Evolutionary conservation across 1,139 yeast species (phyloP), one percentile per base, ranked within the genome.

Genomic region (Nakaseomyces glabratus): DNA sequence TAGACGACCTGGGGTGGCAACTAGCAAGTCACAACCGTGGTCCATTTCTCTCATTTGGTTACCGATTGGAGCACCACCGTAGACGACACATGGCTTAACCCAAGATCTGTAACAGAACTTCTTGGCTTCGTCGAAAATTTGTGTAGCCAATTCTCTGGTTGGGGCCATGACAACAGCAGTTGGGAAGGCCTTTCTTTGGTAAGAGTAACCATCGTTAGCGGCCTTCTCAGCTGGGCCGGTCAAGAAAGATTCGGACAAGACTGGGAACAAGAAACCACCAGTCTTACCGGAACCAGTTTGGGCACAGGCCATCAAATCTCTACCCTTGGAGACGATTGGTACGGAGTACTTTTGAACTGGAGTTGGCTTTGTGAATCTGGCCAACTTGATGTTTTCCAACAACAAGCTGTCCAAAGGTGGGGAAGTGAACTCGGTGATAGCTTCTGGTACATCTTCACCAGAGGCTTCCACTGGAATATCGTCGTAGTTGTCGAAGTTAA

Each of bases 251-350:
- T 88, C 90, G 32, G 95, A 82, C 52, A 90, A 73, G 41, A 93
- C 95, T 48, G 99, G 99, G 82, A 90, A 90, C 59, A 90, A 71
- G 73, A 90, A 90, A 48, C 98, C 99, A 72, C 98, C 97, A 60
- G 99, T 90, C 71, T 90, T 90, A 75, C 99, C 99, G 39, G 97
- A 88, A 82, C 93, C 97, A 52, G 98, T 90, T 71, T 90, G 98
- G 45, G 98, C 98, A 78, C 98, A 90, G 31, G 98, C 98, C 98
- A 90, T 90, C 67, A 90, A 77, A 66, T 90, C 99, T 69, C 98
- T 80, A 54, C 95, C 94, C 36, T 70, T 77, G 42, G 94, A 86
- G 49, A 93, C 95, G 54, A 93, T 90, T 47, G 99, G 98, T 49
- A 90, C 85, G 34, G 98, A 90, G 71, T 90, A 90, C 66, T 90